Conservation (phyloP, 768 basidiomycete genomes). For the Rhodotorula graminis region DNA sequence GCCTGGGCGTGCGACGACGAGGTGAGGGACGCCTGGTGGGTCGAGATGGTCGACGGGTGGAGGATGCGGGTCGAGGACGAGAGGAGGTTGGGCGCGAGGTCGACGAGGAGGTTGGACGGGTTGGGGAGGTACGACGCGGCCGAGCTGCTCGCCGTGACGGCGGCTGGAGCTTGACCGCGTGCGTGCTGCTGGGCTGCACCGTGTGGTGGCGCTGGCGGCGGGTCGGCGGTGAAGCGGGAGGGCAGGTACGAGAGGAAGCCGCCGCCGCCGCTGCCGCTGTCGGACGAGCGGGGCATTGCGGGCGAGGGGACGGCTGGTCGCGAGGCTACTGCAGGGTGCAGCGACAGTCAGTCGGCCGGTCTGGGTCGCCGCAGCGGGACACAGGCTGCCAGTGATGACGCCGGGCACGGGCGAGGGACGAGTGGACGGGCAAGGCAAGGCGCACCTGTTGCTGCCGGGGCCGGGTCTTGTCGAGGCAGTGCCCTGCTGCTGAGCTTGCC, state of each 20-base stretch:
- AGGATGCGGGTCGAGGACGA: slow-evolving; percentile 2
- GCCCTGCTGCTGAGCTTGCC: too few relatives aligned
- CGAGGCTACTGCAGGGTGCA: too few relatives aligned
- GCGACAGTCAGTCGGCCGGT: too few relatives aligned
- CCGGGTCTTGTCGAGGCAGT: too few relatives aligned
- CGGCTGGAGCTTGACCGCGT: too few relatives aligned
- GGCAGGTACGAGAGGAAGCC: background rate
- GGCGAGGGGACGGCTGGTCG: too few relatives aligned
- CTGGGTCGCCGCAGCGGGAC: too few relatives aligned
- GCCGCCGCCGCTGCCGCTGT: background rate
- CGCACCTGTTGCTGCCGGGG: too few relatives aligned
- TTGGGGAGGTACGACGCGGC: slow-evolving; percentile 21
- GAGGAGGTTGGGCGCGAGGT: slow-evolving; percentile 21
- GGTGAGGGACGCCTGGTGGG: slow-evolving; percentile 12
- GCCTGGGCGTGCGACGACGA: background rate
- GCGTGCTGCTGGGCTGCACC: background rate
- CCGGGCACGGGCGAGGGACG: too few relatives aligned
- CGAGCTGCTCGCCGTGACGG: background rate
- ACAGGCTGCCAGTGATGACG: too few relatives aligned
- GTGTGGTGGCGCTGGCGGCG: too few relatives aligned
- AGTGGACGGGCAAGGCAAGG: too few relatives aligned
- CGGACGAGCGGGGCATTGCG: background rate
- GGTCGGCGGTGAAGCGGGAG: background rate
- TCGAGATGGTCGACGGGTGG: slow-evolving; percentile 6
- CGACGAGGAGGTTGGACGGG: slow-evolving; percentile 23